phyloP scores from a whole-genome alignment of 2,329 filamentous ascomycete species.

The Fusarium beomiforme region DNA sequence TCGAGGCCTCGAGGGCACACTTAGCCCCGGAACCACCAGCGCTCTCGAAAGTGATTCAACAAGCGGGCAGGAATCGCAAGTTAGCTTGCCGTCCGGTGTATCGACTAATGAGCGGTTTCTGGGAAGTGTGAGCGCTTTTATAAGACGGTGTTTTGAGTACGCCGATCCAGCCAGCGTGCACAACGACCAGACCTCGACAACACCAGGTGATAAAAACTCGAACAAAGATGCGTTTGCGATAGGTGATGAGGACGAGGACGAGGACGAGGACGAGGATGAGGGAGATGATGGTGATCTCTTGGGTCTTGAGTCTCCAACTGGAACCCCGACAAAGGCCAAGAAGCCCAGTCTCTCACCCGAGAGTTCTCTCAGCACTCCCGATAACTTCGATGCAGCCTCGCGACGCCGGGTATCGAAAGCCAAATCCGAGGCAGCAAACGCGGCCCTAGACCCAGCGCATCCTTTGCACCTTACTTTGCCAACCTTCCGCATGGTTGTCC shows the following conservation, averaged over 20 bases:
- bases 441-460: conserved; percentile 89
- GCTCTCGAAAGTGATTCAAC: conserved; percentile 56
- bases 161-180: conserved; percentile 83
- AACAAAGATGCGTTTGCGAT: conserved; percentile 73
- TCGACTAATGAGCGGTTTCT: conserved; percentile 88
- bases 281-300: conserved; percentile 73
- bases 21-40: conserved; percentile 71
- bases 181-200: conserved; percentile 45
- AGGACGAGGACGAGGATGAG: conserved; percentile 81
- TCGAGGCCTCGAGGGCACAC: conserved; percentile 80
- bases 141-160: conserved; percentile 96
- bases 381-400: conserved; percentile 29
- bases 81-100: conserved; percentile 57
- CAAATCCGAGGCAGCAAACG: conserved; percentile 82
- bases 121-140: conserved; percentile 94
- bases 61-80: conserved; percentile 47
- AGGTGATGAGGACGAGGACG: conserved; percentile 80
- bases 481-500: conserved; percentile 98
- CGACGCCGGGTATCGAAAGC: conserved; percentile 66
- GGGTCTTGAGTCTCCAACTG: conserved; percentile 62
- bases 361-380: conserved; percentile 38
- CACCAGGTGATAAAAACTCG: conserved; percentile 35
- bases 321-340: conserved; percentile 54
- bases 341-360: conserved; percentile 54
- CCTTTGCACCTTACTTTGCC: conserved; percentile 95